phyloP scores from a whole-genome alignment of 805 yeast species.

The Alloascoidea africana region DNA sequence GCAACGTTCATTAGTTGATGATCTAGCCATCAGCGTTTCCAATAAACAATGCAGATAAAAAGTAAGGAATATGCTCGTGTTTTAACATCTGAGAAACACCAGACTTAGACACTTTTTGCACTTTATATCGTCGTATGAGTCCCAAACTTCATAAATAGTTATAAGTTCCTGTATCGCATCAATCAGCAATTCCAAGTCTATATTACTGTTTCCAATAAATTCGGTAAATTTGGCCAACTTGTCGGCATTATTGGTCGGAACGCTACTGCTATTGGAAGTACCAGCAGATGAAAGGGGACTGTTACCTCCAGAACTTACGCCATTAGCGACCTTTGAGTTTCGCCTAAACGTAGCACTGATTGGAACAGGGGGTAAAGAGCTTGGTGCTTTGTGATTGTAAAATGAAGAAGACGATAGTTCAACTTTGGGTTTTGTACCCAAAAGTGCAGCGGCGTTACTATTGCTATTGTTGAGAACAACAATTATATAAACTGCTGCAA shows the following conservation, averaged over 20 bases:
- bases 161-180: conserved; percentile 78
- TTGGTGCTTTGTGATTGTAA: no score
- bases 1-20: neutral
- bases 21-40: no score
- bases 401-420: no score
- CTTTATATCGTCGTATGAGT: conserved; percentile 56
- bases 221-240: conserved; percentile 37
- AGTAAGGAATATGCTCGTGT: no score
- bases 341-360: neutral
- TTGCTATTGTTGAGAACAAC: no score
- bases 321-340: conserved; percentile 12
- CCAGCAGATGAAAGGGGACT: conserved; percentile 12
- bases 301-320: conserved; percentile 22
- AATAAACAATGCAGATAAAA: no score
- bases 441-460: conserved; percentile 16
- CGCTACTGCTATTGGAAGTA: conserved; percentile 10
- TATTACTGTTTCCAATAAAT: conserved; percentile 61
- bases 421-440: no score
- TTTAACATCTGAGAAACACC: no score
- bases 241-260: neutral
- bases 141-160: conserved; percentile 76
- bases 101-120: conserved; percentile 22
- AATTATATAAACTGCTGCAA: conserved; percentile 69
- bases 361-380: neutral
- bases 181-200: conserved; percentile 62